Conservation (phyloP, 78 protist species). For the Chrysochromulina parva region DNA sequence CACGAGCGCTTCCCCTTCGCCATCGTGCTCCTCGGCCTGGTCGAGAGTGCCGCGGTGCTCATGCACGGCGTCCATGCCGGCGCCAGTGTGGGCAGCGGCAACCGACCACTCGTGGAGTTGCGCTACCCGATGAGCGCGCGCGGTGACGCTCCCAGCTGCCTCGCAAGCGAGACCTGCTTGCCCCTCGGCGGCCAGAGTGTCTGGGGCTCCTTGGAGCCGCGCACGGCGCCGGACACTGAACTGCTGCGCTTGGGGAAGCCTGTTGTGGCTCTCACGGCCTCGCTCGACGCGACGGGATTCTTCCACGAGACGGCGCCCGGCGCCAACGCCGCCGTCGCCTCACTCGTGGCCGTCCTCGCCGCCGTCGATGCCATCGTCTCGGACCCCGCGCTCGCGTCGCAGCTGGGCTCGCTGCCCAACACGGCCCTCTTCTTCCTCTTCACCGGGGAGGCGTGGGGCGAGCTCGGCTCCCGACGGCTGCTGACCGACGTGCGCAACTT, state of each 20-base stretch:
- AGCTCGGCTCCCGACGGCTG: background rate
- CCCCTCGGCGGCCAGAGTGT: conserved; percentile 2
- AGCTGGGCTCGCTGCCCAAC: background rate
- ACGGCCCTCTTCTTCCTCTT: background rate
- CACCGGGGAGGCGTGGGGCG: conserved; percentile 4
- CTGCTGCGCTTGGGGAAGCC: background rate
- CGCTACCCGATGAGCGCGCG: background rate
- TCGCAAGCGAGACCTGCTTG: background rate
- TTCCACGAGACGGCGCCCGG: conserved; percentile 3
- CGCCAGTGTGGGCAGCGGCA: background rate
- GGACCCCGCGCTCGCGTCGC: too few species aligned
- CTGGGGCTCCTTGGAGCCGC: background rate
- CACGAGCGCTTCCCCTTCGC: background rate
- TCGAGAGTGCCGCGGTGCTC: background rate
- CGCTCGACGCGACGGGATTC: background rate
- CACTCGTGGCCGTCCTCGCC: background rate
- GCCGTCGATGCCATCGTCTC: conserved; percentile 4
- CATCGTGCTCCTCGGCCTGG: background rate
- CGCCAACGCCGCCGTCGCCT: background rate
- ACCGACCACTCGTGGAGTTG: background rate
- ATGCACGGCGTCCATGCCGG: too few species aligned
- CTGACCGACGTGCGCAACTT: background rate
- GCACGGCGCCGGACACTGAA: background rate
- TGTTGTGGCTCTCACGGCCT: background rate
- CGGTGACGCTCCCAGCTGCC: background rate